Base-by-base conservation (phyloP, 2,329 filamentous ascomycete species). In the Xylaria sp. region DNA sequence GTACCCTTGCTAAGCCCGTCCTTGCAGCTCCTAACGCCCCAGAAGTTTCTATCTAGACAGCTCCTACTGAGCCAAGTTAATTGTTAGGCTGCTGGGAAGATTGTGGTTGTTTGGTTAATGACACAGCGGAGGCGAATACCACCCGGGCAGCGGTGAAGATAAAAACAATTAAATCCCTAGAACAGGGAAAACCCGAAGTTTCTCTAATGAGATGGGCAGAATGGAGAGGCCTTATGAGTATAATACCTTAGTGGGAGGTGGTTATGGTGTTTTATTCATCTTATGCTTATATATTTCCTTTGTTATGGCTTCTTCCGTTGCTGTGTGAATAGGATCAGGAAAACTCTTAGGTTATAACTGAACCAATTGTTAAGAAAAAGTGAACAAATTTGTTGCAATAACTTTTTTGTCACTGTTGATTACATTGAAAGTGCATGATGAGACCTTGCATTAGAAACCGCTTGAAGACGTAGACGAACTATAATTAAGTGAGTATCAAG, bases 1-100 rank as follows among this genome's bases (percentile, higher is more conserved):
- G 69, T 4, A 53, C 47, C 13, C n/a, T 55, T 13, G 11, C 36
- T 15, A 68, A 63, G 61, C 65, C 67, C 1, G 42, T 54, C 11
- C 53, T 27, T 25, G 22, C 27, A 27, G 27, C 13, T n/a, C 22
- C 51, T 6, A 55, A 31, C 25, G 29, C 15, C 6, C 56, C 44
- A 60, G 61, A 9, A n/a, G 27, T 61, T 22, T 53, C 55, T 17
- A 50, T 55, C 10, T 66, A 66, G 31, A 39, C 7, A 10, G 13
- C n/a, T 47, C 1, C 7, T 45, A 27, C 27, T 0, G 11, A 20
- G 33, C 7, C 6, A 22, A 22, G n/a, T 7, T 22, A n/a, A 45
- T 9, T n/a, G 11, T 22, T 22, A 36, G 29, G 13, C 42, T 36
- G 39, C 17, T n/a, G 38, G 47, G 29, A 5, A 22, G 29, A n/a